Evolutionary conservation across 2,329 filamentous ascomycete genomes (phyloP).

Genomic region (Beauveria asiatica): DNA sequence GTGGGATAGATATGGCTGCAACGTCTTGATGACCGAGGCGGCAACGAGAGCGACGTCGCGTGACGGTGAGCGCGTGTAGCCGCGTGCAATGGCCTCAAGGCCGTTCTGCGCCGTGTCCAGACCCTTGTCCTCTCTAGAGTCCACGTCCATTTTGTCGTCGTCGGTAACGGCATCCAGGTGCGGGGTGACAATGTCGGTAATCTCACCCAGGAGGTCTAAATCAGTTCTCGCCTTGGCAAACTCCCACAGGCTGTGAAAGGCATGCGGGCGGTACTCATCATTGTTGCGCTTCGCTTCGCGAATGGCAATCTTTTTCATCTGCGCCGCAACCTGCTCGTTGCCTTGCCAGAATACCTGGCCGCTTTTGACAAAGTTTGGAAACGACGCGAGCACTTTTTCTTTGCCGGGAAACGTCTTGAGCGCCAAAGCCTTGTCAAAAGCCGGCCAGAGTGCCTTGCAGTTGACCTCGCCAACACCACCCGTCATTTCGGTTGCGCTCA

Average conservation of each 20-base stretch:
- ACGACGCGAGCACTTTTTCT: constrained; percentile 71
- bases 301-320: constrained; percentile 71
- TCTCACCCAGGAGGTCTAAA: constrained; percentile 60
- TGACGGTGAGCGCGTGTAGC: constrained; percentile 37
- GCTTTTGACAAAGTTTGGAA: constrained; percentile 67
- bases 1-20: constrained; percentile 33
- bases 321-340: constrained; percentile 44
- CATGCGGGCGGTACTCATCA: constrained; percentile 68
- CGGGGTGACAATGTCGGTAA: constrained; percentile 53
- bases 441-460: constrained; percentile 66
- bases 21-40: constrained; percentile 27
- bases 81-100: constrained; percentile 40
- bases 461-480: constrained; percentile 53
- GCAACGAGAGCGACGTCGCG: constrained; percentile 30
- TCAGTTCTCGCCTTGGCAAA: constrained; percentile 62
- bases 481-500: constrained; percentile 45
- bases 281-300: constrained; percentile 92
- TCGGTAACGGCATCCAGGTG: constrained; percentile 50
- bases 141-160: constrained; percentile 62
- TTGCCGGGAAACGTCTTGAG: constrained; percentile 94
- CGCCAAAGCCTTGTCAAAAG: constrained; percentile 69
- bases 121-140: constrained; percentile 40
- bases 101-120: constrained; percentile 39
- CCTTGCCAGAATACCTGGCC: constrained; percentile 48
- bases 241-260: constrained; percentile 62